Evolutionary conservation across 352 stramenopile species (phyloP).

Genomic region (Globisporangium barbulae): DNA sequence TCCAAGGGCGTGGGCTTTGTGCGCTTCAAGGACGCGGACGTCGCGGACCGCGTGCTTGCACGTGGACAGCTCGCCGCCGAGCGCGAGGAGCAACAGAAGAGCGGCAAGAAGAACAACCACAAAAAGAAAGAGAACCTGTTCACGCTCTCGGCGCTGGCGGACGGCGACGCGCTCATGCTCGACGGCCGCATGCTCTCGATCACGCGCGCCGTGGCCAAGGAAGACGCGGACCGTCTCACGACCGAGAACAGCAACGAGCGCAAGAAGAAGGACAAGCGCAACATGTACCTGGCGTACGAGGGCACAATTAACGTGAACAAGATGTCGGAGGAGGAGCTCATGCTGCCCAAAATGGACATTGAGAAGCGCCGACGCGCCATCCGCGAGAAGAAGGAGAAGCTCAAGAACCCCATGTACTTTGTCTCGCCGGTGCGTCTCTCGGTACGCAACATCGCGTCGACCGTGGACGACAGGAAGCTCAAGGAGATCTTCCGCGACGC

Average conservation of each 20-base stretch:
- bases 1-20: constrained; percentile 87
- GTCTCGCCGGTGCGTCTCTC: constrained; percentile 94
- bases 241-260: constrained; percentile 52
- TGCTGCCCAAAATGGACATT: constrained; percentile 90
- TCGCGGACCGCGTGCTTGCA: constrained; percentile 54
- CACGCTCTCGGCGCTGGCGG: constrained; percentile 59
- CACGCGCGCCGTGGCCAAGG: constrained; percentile 68
- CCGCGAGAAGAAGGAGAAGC: constrained; percentile 95
- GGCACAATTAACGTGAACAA: constrained; percentile 92
- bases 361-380: constrained; percentile 92
- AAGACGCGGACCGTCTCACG: constrained; percentile 58
- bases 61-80: constrained; percentile 37
- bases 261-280: constrained; percentile 91
- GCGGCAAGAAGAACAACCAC: constrained; percentile 48
- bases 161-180: constrained; percentile 69
- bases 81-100: constrained; percentile 44
- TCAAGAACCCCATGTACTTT: constrained; percentile 97
- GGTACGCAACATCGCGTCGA: constrained; percentile 90
- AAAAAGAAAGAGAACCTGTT: constrained; percentile 47
- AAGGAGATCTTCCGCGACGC: constrained; percentile 88
- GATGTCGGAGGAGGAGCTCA: constrained; percentile 80
- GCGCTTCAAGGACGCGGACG: constrained; percentile 56
- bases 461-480: constrained; percentile 88
- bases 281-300: constrained; percentile 95
- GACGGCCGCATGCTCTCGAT: constrained; percentile 75